phyloP scores from a whole-genome alignment of 2,329 filamentous ascomycete species.

The Teratosphaeria nubilosa region DNA sequence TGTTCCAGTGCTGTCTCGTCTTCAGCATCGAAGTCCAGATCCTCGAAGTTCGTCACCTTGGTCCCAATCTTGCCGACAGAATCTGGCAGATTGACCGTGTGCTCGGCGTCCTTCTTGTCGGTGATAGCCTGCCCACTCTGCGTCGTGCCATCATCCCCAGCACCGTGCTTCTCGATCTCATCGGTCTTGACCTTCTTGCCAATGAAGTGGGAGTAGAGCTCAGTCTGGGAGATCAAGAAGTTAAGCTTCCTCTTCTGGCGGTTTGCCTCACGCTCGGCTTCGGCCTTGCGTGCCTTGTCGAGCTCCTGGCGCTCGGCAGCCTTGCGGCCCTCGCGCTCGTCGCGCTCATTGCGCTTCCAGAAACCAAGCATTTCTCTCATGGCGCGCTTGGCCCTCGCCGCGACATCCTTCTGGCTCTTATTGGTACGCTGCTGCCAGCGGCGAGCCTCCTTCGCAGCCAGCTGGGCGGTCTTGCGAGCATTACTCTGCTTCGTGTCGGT shows the following conservation, averaged over 20 bases:
- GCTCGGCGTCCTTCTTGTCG: conserved; percentile 29
- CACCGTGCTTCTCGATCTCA: conserved; percentile 82
- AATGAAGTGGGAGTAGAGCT: conserved; percentile 98
- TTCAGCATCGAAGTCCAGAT: conserved; percentile 90
- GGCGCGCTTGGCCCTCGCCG: conserved; percentile 89
- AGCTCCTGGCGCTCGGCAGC: conserved; percentile 91
- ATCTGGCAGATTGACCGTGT: conserved; percentile 39
- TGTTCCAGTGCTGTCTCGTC: conserved; percentile 73
- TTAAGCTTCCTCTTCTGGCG: conserved; percentile 98
- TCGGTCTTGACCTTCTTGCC: conserved; percentile 98
- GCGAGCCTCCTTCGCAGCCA: conserved; percentile 94
- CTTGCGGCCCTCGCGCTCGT: conserved; percentile 89
- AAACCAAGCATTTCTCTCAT: conserved; percentile 99
- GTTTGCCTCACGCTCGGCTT: conserved; percentile 94
- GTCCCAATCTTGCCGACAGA: conserved; percentile 41
- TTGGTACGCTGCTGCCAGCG: conserved; percentile 96
- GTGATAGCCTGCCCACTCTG: conserved; percentile 41
- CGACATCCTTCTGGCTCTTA: conserved; percentile 96
- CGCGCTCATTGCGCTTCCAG: conserved; percentile 97
- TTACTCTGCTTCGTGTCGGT: conserved; percentile 86
- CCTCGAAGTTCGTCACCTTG: conserved; percentile 88
- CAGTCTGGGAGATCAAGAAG: conserved; percentile 97
- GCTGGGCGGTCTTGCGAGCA: conserved; percentile 89
- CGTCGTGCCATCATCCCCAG: conserved; percentile 59
- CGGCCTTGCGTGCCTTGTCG: conserved; percentile 90